phyloP scores from a whole-genome alignment of 116 monocot genomes.

The Trichopus zeylanicus region DNA sequence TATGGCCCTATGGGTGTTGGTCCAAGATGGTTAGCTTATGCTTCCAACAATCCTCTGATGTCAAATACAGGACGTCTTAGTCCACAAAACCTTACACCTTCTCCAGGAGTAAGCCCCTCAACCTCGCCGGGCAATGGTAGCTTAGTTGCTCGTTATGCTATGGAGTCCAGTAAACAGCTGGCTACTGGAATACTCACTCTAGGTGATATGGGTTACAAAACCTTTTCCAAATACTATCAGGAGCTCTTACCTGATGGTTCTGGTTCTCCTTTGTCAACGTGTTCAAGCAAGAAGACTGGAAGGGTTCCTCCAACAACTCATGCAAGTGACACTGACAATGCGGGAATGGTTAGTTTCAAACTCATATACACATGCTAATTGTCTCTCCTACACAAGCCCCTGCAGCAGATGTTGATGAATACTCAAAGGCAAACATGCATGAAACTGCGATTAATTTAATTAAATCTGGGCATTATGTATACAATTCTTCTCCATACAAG shows the following conservation, averaged over 20 bases:
- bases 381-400: neutral
- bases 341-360: slow-evolving; percentile 71
- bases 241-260: slow-evolving; percentile 89
- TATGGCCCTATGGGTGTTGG: slow-evolving; percentile 97
- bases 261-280: slow-evolving; percentile 58
- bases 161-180: slow-evolving; percentile 97
- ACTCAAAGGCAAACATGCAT: neutral
- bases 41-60: slow-evolving; percentile 75
- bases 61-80: slow-evolving; percentile 86
- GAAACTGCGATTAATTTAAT: neutral
- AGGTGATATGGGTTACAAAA: slow-evolving; percentile 95
- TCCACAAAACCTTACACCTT: slow-evolving; percentile 93
- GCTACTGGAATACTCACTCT: slow-evolving; percentile 91
- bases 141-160: slow-evolving; percentile 95
- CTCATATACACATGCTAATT: neutral
- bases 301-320: slow-evolving; percentile 44
- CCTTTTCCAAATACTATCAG: slow-evolving; percentile 83
- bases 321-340: slow-evolving; percentile 74
- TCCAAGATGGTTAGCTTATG: slow-evolving; percentile 92
- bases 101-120: slow-evolving; percentile 91
- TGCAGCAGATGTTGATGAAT: neutral
- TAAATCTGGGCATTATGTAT: neutral
- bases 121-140: slow-evolving; percentile 86
- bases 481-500: neutral
- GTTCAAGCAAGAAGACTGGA: slow-evolving; percentile 59